phyloP scores from a whole-genome alignment of 257 asterid species.

The Gardenia jasminoides region DNA sequence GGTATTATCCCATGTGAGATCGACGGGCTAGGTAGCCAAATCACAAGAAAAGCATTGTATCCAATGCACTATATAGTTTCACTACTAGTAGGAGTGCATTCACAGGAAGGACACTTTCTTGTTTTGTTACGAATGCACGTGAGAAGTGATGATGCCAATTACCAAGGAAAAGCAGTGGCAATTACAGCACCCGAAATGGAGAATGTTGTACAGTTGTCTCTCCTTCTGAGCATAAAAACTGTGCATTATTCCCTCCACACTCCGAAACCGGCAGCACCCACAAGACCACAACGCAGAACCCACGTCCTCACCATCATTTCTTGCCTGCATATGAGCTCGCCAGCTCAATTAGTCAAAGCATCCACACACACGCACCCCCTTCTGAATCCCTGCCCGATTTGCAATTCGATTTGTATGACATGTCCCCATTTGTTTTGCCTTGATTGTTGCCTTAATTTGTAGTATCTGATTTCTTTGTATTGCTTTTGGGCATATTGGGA shows the following conservation, averaged over 20 bases:
- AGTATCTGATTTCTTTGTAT: background rate
- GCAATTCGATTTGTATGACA: background rate
- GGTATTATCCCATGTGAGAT: background rate
- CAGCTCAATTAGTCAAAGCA: conserved; percentile 19
- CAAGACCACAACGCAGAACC: background rate
- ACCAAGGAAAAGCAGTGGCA: background rate
- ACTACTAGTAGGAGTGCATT: background rate
- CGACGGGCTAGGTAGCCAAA: background rate
- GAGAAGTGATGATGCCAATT: conserved; percentile 6
- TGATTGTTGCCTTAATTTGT: conserved; percentile 7
- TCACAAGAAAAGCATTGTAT: background rate
- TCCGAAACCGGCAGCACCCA: background rate
- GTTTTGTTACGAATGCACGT: conserved; percentile 18
- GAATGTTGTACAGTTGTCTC: conserved; percentile 18
- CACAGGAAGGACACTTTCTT: background rate
- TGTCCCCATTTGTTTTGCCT: conserved; percentile 16
- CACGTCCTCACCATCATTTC: conserved; percentile 50
- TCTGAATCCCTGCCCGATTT: background rate
- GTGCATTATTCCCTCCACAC: background rate
- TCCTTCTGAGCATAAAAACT: background rate
- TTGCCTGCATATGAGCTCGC: conserved; percentile 40
- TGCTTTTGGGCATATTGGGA: conserved; percentile 4
- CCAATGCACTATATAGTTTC: background rate
- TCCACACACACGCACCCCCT: background rate
- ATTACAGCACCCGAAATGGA: background rate